A percentile compares a stretch with the other conserved stretches of the same genome.
phyloP scores from a whole-genome alignment of 768 basidiomycete species.

The Hypholoma sublateritium region DNA sequence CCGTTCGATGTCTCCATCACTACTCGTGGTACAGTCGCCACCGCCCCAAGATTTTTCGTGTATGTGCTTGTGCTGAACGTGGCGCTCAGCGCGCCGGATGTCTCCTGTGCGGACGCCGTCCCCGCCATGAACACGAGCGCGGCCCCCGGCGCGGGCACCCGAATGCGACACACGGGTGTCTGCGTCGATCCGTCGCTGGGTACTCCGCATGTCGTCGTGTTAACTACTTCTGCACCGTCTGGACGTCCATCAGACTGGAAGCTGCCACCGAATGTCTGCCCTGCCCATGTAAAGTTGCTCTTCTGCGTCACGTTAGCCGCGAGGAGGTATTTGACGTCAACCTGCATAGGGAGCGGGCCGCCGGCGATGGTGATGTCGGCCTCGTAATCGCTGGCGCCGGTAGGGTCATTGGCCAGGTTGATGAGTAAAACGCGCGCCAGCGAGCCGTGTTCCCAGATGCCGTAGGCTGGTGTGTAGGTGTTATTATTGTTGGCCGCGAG shows the following conservation, averaged over 20 bases:
- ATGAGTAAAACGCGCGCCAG: constrained; percentile 64
- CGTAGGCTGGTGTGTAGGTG: constrained; percentile 64
- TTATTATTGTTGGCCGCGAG: constrained; percentile 50
- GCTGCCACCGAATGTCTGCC: constrained; percentile 57
- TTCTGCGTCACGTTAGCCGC: constrained; percentile 52
- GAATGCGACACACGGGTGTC: constrained; percentile 52
- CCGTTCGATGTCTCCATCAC: constrained; percentile 70
- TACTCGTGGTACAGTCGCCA: constrained; percentile 45
- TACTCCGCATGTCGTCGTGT: constrained; percentile 51
- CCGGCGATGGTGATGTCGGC: constrained; percentile 51
- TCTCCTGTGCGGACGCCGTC: constrained; percentile 31
- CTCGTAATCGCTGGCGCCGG: constrained; percentile 55
- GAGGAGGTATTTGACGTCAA: constrained; percentile 61
- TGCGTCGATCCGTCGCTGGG: background rate
- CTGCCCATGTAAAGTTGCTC: constrained; percentile 62
- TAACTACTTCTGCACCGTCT: constrained; percentile 46
- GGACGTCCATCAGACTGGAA: constrained; percentile 69
- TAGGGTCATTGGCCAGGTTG: constrained; percentile 67
- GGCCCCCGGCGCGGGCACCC: constrained; percentile 66
- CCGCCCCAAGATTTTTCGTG: constrained; percentile 51
- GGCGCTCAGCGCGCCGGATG: constrained; percentile 29
- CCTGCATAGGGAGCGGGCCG: constrained; percentile 39
- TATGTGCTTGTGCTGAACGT: constrained; percentile 54
- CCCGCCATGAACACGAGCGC: constrained; percentile 67
- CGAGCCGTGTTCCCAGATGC: constrained; percentile 68